Evolutionary conservation across 1,284 basidiomycete species (phyloP).

Genomic region (Lentinula novae-zelandiae): DNA sequence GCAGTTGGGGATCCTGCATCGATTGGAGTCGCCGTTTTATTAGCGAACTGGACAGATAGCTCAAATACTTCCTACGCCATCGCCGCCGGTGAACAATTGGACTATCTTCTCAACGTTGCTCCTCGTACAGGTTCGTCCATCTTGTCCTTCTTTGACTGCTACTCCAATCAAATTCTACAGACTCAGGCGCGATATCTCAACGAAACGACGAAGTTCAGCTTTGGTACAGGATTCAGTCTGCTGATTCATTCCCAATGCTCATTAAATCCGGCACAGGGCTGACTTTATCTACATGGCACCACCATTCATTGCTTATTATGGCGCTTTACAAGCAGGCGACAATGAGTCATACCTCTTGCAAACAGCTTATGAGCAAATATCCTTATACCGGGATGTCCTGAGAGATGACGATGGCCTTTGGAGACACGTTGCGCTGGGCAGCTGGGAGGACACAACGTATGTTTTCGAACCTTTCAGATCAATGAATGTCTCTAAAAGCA

Average conservation of each 20-base stretch:
- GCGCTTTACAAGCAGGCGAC: constrained; percentile 40
- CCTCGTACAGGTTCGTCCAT: constrained; percentile 38
- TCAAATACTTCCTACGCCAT: constrained; percentile 38
- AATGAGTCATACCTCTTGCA: constrained; percentile 45
- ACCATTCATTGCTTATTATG: constrained; percentile 78
- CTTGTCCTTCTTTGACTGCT: not conserved
- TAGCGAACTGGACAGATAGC: constrained; percentile 53
- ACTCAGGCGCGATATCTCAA: constrained; percentile 66
- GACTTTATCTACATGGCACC: constrained; percentile 74
- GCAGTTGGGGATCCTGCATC: constrained; percentile 71
- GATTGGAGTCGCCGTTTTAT: constrained; percentile 57
- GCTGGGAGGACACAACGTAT: constrained; percentile 38
- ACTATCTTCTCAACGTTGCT: constrained; percentile 56
- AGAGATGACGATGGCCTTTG: constrained; percentile 43
- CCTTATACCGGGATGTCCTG: constrained; percentile 56
- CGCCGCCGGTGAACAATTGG: constrained; percentile 53
- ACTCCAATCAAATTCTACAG: not conserved
- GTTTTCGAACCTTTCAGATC: not conserved
- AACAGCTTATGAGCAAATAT: constrained; percentile 63
- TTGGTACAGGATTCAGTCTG: constrained; percentile 31
- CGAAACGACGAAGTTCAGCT: constrained; percentile 48
- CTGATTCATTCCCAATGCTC: not conserved
- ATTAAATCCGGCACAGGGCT: constrained; percentile 31
- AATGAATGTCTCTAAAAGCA: not conserved
- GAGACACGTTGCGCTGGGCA: constrained; percentile 49